A percentile compares a stretch with the other conserved stretches of the same genome.
Conservation (phyloP, 2,329 filamentous ascomycete genomes). For the Grosmannia huntii region DNA sequence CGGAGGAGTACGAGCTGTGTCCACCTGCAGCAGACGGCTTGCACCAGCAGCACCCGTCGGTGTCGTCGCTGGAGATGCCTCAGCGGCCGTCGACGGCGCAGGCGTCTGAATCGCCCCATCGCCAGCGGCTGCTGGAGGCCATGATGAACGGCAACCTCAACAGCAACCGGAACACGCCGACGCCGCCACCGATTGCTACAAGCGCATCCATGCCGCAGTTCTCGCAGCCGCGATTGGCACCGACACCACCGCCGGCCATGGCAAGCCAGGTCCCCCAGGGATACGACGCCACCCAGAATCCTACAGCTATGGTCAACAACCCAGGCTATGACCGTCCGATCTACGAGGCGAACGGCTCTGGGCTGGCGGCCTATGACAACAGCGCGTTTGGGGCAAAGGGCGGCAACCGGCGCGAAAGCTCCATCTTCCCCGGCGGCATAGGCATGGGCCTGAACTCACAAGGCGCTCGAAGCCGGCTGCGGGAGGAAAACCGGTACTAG, state of each 20-base stretch:
- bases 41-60: slow-evolving; percentile 12
- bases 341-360: slow-evolving; percentile 18
- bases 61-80: slow-evolving; percentile 19
- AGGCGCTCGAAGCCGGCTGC: slow-evolving; percentile 37
- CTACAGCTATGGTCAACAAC: slow-evolving; percentile 15
- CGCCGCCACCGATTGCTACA: slow-evolving; percentile 28
- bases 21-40: slow-evolving; percentile 25
- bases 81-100: slow-evolving; percentile 37
- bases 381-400: slow-evolving; percentile 21
- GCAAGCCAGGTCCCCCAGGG: slow-evolving; percentile 16
- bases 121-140: slow-evolving; percentile 33
- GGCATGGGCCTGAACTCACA: slow-evolving; percentile 32
- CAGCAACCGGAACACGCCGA: slow-evolving; percentile 28
- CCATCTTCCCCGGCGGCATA: slow-evolving; percentile 34
- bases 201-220: slow-evolving; percentile 9
- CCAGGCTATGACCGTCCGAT: slow-evolving; percentile 26
- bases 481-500: slow-evolving; percentile 40
- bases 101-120: slow-evolving; percentile 37
- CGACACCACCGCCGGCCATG: slow-evolving; percentile 29
- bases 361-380: slow-evolving; percentile 22
- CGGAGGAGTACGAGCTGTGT: slow-evolving; percentile 48
- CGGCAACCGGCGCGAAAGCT: slow-evolving; percentile 40
- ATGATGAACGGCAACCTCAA: slow-evolving; percentile 10
- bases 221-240: slow-evolving; percentile 19
- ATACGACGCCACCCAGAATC: slow-evolving; percentile 22